A percentile compares a stretch with the other conserved stretches of the same genome.
phyloP scores from a whole-genome alignment of 345 rosid genomes.

The Viola odorata region DNA sequence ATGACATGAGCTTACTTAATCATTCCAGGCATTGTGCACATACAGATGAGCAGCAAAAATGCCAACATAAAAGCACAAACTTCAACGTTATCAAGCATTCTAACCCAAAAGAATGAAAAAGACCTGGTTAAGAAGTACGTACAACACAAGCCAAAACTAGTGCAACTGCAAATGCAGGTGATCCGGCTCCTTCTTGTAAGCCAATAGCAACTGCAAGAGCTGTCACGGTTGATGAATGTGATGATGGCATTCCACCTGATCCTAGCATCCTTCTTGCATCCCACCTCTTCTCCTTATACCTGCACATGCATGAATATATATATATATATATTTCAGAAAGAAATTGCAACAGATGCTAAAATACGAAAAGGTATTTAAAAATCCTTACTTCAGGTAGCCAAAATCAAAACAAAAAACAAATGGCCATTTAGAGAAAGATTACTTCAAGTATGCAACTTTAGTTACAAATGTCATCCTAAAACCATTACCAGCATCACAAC shows the following conservation, averaged over 20 bases:
- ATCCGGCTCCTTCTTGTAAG: constrained; percentile 45
- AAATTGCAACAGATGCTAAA: not conserved
- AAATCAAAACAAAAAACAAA: too few species aligned
- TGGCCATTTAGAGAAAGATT: too few species aligned
- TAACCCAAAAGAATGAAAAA: constrained; percentile 25
- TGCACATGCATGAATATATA: constrained; percentile 20
- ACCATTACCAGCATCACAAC: too few species aligned
- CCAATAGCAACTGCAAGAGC: constrained; percentile 52
- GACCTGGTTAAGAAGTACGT: constrained; percentile 37
- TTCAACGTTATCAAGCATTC: constrained; percentile 4
- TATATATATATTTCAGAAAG: not conserved
- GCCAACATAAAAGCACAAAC: not conserved
- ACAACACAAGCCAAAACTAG: constrained; percentile 61
- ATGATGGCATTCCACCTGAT: constrained; percentile 75
- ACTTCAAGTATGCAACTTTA: too few species aligned
- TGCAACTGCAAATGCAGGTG: constrained; percentile 47
- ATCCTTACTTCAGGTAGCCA: too few species aligned
- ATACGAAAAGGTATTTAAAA: not conserved
- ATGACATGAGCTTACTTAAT: not conserved
- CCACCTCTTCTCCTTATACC: constrained; percentile 69
- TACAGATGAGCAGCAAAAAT: not conserved
- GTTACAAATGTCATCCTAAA: too few species aligned
- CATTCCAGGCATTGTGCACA: not conserved
- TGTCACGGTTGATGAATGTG: constrained; percentile 57
- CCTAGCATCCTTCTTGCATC: constrained; percentile 49